These are phyloP conservation scores for Trichoderma semiorbis DNA, from an alignment of 2,329 filamentous ascomycete species.

Conservation along the genomic window DNA sequence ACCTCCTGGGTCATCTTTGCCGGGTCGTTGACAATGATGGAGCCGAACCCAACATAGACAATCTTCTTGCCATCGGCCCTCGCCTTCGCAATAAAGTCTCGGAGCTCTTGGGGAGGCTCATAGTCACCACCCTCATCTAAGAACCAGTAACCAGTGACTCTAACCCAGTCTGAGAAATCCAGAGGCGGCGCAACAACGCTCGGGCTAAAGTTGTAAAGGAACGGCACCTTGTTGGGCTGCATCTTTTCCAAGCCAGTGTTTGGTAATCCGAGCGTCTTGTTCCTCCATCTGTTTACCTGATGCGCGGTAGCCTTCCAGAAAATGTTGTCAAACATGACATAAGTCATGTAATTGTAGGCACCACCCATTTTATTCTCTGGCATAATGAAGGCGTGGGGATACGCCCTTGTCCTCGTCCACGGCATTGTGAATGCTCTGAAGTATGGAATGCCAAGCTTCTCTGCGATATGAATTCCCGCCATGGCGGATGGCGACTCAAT, in stretches of 20 bases:
- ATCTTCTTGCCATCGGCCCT: constrained; percentile 81
- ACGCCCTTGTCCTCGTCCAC: constrained; percentile 92
- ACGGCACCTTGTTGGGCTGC: constrained; percentile 96
- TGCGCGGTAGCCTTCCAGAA: constrained; percentile 93
- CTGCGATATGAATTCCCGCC: constrained; percentile 96
- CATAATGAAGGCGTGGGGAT: constrained; percentile 94
- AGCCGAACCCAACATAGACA: constrained; percentile 96
- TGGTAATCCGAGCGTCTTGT: constrained; percentile 71
- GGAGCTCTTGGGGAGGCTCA: constrained; percentile 71
- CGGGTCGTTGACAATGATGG: constrained; percentile 89
- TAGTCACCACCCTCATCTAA: constrained; percentile 72
- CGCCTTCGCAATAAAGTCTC: constrained; percentile 79
- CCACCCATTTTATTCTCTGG: constrained; percentile 93
- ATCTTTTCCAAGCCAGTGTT: constrained; percentile 84
- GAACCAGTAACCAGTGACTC: constrained; percentile 98
- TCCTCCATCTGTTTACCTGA: constrained; percentile 91
- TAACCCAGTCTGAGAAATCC: constrained; percentile 97
- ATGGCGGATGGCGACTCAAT: constrained; percentile 97
- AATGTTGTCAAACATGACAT: constrained; percentile 92
- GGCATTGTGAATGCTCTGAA: constrained; percentile 99
- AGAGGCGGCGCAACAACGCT: constrained; percentile 90
- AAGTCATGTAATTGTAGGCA: constrained; percentile 90
- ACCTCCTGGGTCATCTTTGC: constrained; percentile 88
- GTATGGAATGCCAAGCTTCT: constrained; percentile 88
- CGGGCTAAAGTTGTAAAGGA: constrained; percentile 95